These are phyloP conservation scores for Tinospora cordifolia DNA, from an alignment of 164 flowering plant genomes.

Conservation along the genomic window DNA sequence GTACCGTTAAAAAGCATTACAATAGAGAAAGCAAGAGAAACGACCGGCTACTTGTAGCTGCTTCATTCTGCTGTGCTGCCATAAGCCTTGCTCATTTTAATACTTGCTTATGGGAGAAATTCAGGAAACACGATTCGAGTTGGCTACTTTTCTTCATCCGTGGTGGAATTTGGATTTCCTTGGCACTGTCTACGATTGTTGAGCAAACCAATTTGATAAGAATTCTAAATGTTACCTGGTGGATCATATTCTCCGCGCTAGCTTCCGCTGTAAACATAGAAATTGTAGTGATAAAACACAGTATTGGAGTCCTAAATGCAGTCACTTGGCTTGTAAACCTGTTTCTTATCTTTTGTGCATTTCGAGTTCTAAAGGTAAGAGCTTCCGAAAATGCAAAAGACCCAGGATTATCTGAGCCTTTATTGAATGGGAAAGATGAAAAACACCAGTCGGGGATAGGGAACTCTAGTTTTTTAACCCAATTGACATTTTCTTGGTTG, in stretches of 20 bases:
- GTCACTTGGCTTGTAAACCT: slow-evolving; percentile 43
- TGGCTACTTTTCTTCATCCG: slow-evolving; percentile 33
- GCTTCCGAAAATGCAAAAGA: slow-evolving; percentile 12
- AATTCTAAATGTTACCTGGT: slow-evolving; percentile 44
- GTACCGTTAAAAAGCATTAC: slow-evolving; percentile 16
- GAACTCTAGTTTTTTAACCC: slow-evolving; percentile 32
- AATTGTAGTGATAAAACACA: slow-evolving; percentile 19
- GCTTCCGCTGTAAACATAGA: slow-evolving; percentile 36
- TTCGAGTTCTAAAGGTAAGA: slow-evolving; percentile 19
- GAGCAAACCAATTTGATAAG: slow-evolving; percentile 28
- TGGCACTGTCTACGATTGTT: slow-evolving; percentile 37
- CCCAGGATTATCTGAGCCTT: slow-evolving; percentile 33
- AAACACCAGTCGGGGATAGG: slow-evolving; percentile 10
- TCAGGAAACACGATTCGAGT: slow-evolving; percentile 11
- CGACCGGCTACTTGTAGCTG: slow-evolving; percentile 23
- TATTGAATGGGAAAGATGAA: neutral
- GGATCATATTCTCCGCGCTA: slow-evolving; percentile 45
- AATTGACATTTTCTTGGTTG: slow-evolving; percentile 66
- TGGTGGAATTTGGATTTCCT: slow-evolving; percentile 50
- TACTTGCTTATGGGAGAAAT: slow-evolving; percentile 25
- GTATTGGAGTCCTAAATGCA: slow-evolving; percentile 28
- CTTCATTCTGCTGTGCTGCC: slow-evolving; percentile 41
- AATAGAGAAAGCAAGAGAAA: slow-evolving; percentile 15
- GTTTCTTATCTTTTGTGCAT: slow-evolving; percentile 47
- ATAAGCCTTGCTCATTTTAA: slow-evolving; percentile 30